phyloP scores from a whole-genome alignment of 345 rosid species.

The Rhizophora mangle region DNA sequence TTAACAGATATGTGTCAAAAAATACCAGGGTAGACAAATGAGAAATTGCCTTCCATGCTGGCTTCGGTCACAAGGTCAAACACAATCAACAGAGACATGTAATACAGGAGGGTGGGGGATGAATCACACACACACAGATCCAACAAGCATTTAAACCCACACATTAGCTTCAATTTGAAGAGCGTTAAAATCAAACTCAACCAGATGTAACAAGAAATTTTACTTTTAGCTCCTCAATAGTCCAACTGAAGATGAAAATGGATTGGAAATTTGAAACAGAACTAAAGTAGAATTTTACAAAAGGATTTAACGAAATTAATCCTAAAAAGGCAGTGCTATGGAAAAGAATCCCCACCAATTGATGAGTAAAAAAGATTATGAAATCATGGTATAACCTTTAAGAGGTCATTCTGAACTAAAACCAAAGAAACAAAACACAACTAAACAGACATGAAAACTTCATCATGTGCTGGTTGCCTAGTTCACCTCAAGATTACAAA shows the following conservation, averaged over 20 bases:
- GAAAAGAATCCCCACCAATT: too few species aligned
- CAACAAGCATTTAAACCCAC: too few species aligned
- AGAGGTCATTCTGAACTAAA: not conserved
- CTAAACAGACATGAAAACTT: not conserved
- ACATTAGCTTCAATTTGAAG: too few species aligned
- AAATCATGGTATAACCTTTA: not conserved
- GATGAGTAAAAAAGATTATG: too few species aligned
- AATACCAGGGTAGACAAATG: constrained; percentile 24
- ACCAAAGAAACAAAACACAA: not conserved
- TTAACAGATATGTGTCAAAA: constrained; percentile 8
- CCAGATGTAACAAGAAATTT: not conserved
- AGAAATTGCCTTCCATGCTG: not conserved
- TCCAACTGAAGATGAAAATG: not conserved
- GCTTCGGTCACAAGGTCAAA: not conserved
- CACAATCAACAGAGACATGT: not conserved
- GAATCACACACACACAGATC: too few species aligned
- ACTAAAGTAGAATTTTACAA: not conserved
- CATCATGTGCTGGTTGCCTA: too few species aligned
- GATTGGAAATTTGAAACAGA: not conserved
- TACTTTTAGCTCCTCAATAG: not conserved
- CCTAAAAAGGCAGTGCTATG: too few species aligned
- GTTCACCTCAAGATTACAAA: not conserved
- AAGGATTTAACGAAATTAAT: not conserved
- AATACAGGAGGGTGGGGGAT: too few species aligned
- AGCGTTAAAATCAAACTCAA: not conserved